Percentiles rank a stretch among this genome's conserved stretches.
These are phyloP conservation scores for Pugionium cornutum DNA, from an alignment of 345 rosid species.

Conservation along the genomic window DNA sequence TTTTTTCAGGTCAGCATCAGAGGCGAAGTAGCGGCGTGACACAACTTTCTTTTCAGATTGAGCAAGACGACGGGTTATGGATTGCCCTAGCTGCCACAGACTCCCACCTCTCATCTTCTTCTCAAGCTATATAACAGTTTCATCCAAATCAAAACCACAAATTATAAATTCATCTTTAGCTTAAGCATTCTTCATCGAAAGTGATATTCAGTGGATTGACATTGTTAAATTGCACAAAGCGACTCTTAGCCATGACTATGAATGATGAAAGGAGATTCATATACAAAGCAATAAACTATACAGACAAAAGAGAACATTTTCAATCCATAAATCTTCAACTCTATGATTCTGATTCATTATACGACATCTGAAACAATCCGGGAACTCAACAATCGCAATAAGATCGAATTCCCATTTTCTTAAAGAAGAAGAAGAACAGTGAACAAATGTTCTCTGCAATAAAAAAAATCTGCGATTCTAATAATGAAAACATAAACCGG, in stretches of 20 bases:
- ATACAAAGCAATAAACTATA: conserved; percentile 19
- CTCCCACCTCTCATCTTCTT: conserved; percentile 86
- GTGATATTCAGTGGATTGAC: conserved; percentile 2
- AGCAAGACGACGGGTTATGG: conserved; percentile 73
- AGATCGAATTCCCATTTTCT: conserved; percentile 24
- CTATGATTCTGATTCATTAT: conserved; percentile 17
- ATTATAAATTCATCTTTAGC: neutral
- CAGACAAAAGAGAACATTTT: conserved; percentile 2
- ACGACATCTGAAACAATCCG: conserved; percentile 20
- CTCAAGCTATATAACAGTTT: conserved; percentile 33
- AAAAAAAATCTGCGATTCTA: neutral
- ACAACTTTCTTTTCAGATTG: conserved; percentile 70
- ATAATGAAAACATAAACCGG: neutral
- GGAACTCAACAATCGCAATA: conserved; percentile 12
- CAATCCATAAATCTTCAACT: neutral
- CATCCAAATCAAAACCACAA: conserved; percentile 10
- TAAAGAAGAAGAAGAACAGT: neutral
- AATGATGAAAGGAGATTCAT: neutral
- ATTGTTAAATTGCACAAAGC: neutral
- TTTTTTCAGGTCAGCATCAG: conserved; percentile 84
- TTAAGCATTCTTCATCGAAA: neutral
- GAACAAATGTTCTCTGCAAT: conserved; percentile 13
- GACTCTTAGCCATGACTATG: neutral
- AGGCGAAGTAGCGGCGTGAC: conserved; percentile 66
- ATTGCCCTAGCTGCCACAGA: conserved; percentile 97